Evolutionary conservation across 805 yeast species (phyloP), one percentile per base, ranked within the genome.

Genomic region (Lipomyces orientalis): DNA sequence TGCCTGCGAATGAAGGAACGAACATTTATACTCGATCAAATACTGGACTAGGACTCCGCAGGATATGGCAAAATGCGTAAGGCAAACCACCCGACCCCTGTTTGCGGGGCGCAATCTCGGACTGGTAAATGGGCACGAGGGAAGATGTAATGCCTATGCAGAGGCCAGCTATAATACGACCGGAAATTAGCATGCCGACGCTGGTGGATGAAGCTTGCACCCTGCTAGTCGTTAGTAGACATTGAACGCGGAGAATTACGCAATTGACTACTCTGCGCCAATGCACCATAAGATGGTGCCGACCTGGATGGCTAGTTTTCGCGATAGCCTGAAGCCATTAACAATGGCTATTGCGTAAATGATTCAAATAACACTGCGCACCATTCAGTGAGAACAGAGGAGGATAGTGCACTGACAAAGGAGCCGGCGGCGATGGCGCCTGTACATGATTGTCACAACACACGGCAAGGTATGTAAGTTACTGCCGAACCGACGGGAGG

Each of bases 71-170:
- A 95, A 88, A 78, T 91, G 92, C 76, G 91, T 95, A 37, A 91
- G 89, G 75, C 96, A 90, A 3, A 93, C 96, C 63, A 91, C 81
- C 74, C 86, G 85, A 2, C 97, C 97, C 75, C 97, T 89, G 90
- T 74, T 90, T 90, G 33, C 92, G 88, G 0, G 97, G 97, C 7
- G 93, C 86, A 60, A 92, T 90, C 76, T 92, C 97, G 61, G 93
- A 87, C 76, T 91, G 97, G 78, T 90, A 92, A 59, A 90, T 87
- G 0, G 97, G 97, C 9, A 92, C 93, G 69, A 91, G 88, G 4
- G 95, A 88, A 34, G 93, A 87, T 58, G 91, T 80, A 59, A 91
- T 79, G 3, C 97, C 97, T 31, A 92, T 93, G 1, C 97, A 97
- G 14, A 91, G 71, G 22, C 97, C 97, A 49, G 90, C 83, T 58